Evolutionary conservation across 495 filamentous ascomycete genomes (phyloP), one percentile per base, ranked within the genome.

Genomic region (Tuber indicum): DNA sequence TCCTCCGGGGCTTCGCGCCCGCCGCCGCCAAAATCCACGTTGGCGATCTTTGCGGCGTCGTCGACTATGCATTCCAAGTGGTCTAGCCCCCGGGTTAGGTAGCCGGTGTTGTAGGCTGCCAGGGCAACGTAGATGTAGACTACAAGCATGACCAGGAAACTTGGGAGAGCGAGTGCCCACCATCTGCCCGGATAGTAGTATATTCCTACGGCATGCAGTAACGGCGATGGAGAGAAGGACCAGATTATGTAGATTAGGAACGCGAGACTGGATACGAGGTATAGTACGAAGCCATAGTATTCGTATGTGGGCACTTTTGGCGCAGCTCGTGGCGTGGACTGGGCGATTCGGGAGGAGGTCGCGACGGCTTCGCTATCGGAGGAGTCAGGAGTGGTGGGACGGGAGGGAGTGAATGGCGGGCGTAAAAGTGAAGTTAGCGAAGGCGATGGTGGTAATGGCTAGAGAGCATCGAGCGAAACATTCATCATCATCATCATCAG

Each of bases 261-360:
- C 2, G 88, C 90, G 52, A 94, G 86, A 21, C 89, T 91, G 49
- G 91, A 92, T 81, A 92, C 91, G 42, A 99, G 88, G 84, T 99
- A 98, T 42, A 99, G 88, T 72, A 96, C 94, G 85, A 99, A 98
- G 78, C 96, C 96, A 84, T 99, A 98, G 88, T 99, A 99, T 83
- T 99, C 96, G 84, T 99, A 98, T 0, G 96, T 99, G 14, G 96
- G 96, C 1, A 98, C 94, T 80, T 94, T 94, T 0, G 96, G 96
- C 69, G 91, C 91, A 23, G 94, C 96, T 49, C 94, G 91, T 1
- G 96, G 93, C 21, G 97, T 90, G 0, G 92, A 92, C 69, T 90
- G 90, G 49, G 91, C 88, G 42, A 86, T 87, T 41, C 88, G 88
- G 72, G 89, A 90, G 23, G 89, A 89, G 81, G 88, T 89, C 39